Conservation (phyloP, 1,284 basidiomycete genomes). For the Pisolithus thermaeus region DNA sequence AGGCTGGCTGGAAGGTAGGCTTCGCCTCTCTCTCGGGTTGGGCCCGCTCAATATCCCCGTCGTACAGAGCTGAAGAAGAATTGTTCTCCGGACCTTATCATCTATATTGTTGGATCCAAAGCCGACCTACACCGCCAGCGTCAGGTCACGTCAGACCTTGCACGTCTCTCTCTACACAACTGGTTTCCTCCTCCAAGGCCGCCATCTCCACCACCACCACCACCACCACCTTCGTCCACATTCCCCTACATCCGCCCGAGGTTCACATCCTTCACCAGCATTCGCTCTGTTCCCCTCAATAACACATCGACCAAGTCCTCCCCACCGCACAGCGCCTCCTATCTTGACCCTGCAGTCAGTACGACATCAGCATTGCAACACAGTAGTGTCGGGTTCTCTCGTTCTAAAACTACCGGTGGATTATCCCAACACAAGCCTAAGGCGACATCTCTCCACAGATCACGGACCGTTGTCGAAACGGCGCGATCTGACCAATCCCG, state of each 20-base stretch:
- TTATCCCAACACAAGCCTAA: conserved; percentile 4
- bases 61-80: conserved; percentile 80
- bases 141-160: conserved; percentile 75
- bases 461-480: conserved; percentile 39
- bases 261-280: conserved; percentile 75
- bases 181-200: conserved; percentile 77
- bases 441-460: conserved; percentile 31
- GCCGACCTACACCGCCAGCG: conserved; percentile 68
- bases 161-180: conserved; percentile 72
- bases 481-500: conserved; percentile 47
- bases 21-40: background rate
- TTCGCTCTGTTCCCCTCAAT: conserved; percentile 51
- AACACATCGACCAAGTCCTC: conserved; percentile 34
- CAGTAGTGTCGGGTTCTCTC: conserved; percentile 38
- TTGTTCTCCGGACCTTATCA: conserved; percentile 77
- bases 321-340: conserved; percentile 45
- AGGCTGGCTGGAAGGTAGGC: conserved; percentile 84
- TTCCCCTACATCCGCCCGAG: conserved; percentile 81
- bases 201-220: conserved; percentile 50
- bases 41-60: conserved; percentile 11
- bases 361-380: conserved; percentile 40
- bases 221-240: conserved; percentile 57
- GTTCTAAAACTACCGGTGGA: conserved; percentile 28
- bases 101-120: conserved; percentile 90
- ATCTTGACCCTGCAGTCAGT: conserved; percentile 44